These are phyloP conservation scores for Leucocoprinus birnbaumii DNA, from an alignment of 768 basidiomycete genomes.

Conservation along the genomic window DNA sequence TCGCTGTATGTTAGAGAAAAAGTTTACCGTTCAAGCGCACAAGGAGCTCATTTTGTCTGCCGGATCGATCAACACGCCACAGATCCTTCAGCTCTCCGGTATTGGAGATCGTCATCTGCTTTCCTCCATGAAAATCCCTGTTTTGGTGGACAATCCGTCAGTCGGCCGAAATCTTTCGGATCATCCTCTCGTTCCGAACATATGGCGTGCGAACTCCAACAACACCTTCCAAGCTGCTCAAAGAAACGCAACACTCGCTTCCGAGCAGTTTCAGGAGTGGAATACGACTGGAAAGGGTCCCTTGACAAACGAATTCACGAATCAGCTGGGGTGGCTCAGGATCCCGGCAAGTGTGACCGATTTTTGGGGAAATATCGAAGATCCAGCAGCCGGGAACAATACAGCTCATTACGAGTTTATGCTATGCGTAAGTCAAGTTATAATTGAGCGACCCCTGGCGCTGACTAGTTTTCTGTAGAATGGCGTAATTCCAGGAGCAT, in stretches of 20 bases:
- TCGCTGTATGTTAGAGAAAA: slow-evolving; percentile 11
- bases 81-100: slow-evolving; percentile 21
- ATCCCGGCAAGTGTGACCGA: slow-evolving; percentile 21
- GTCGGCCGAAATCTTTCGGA: slow-evolving; percentile 21
- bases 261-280: slow-evolving; percentile 11
- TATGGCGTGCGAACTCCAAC: background rate
- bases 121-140: slow-evolving; percentile 12
- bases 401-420: slow-evolving; percentile 28
- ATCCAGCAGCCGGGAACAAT: slow-evolving; percentile 27
- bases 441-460: too few relatives aligned
- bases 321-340: slow-evolving; percentile 25
- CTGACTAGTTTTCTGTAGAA: too few relatives aligned
- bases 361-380: slow-evolving; percentile 10
- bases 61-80: slow-evolving; percentile 18
- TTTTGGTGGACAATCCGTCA: slow-evolving; percentile 15
- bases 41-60: slow-evolving; percentile 16
- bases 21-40: slow-evolving; percentile 8
- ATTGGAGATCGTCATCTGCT: slow-evolving; percentile 16
- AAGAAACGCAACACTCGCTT: background rate
- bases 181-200: slow-evolving; percentile 10
- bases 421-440: slow-evolving; percentile 18
- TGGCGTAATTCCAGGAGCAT: too few relatives aligned
- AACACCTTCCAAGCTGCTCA: background rate
- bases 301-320: slow-evolving; percentile 18
- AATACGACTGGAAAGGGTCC: slow-evolving; percentile 15